phyloP scores from a whole-genome alignment of 2,329 filamentous ascomycete species.

The Colletotrichum incanum region DNA sequence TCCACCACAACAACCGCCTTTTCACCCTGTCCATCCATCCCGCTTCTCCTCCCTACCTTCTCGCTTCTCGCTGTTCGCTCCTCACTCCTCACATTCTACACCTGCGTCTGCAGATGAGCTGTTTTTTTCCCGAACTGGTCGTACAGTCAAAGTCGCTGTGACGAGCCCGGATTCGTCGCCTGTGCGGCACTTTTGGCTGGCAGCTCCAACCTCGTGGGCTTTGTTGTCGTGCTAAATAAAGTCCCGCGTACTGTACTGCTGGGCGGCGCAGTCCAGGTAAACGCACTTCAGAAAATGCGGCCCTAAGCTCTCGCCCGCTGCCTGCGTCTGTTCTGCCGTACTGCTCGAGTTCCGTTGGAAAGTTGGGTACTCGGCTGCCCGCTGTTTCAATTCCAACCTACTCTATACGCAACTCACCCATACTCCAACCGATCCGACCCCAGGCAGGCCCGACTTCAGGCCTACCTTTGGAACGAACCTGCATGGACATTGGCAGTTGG shows the following conservation, averaged over 20 bases:
- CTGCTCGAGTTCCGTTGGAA: not conserved
- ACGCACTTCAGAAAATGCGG: not conserved
- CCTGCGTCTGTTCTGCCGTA: not conserved
- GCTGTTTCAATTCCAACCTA: not conserved
- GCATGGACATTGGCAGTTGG: not conserved
- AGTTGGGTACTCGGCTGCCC: not conserved
- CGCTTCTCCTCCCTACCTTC: not conserved
- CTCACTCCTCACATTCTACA: not conserved
- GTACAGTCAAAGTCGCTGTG: not conserved
- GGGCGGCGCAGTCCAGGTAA: not conserved
- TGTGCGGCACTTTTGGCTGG: slow-evolving; percentile 4
- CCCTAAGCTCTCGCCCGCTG: not conserved
- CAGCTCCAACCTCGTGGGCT: slow-evolving; percentile 12
- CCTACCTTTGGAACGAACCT: not conserved
- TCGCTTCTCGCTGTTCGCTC: not conserved
- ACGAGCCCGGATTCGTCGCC: not conserved
- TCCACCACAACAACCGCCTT: not conserved
- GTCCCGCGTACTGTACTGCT: too few species aligned
- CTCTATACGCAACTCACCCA: too few species aligned
- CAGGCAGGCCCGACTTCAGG: not conserved
- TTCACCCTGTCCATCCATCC: not conserved
- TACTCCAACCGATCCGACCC: not conserved
- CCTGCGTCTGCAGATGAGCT: slow-evolving; percentile 13
- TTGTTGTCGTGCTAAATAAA: not conserved
- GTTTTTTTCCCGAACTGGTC: not conserved